Base-by-base conservation (phyloP, 2,329 filamentous ascomycete species). In the Exophiala xenobiotica region DNA sequence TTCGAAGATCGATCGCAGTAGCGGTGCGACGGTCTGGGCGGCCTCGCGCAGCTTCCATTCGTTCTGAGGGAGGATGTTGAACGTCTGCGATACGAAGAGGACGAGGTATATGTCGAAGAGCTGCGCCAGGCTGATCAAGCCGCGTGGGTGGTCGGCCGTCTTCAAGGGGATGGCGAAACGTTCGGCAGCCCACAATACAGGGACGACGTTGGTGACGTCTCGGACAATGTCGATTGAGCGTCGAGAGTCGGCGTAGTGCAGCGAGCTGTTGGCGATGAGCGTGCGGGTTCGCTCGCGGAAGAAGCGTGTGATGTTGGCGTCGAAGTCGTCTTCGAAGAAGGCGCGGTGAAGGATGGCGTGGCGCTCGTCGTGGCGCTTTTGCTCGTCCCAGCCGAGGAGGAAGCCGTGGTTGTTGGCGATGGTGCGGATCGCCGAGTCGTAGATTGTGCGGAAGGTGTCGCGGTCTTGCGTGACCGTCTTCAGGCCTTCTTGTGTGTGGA, bases 151-250 rank as follows among this genome's bases (percentile, higher is more conserved):
- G 8, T 80, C 73, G 2, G 68, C 65, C 0, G 80, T 83, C 71
- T 88, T 87, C 31, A 90, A 71, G 0, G 86, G 85, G 3, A 89
- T 70, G 42, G 82, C 80, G 64, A 88, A 86, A 3, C 78, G 76
- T 2, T 85, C 74, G 0, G 79, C 81, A 33, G 87, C 71, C 61
- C 80, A 88, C 60, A 81, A 75, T 3, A 83, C 80, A 4, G 85
- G 84, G 0, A 77, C 78, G 20, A 87, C 69, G 63, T 89, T 89
- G 20, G 81, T 84, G 1, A 89, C 78, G 54, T 88, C 83, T 19
- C 83, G 79, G 7, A 88, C 73, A 3, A 78, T 74, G 47, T 79
- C 74, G 58, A 79, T 75, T 1, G 74, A 72, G 27, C 71, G 70
- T 37, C 70, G 67, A 18, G 67, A 65, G 33, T 71, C 72, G n/a